These are phyloP conservation scores for Boeremia lycopersici DNA, from an alignment of 2,329 filamentous ascomycete species.

Conservation along the genomic window DNA sequence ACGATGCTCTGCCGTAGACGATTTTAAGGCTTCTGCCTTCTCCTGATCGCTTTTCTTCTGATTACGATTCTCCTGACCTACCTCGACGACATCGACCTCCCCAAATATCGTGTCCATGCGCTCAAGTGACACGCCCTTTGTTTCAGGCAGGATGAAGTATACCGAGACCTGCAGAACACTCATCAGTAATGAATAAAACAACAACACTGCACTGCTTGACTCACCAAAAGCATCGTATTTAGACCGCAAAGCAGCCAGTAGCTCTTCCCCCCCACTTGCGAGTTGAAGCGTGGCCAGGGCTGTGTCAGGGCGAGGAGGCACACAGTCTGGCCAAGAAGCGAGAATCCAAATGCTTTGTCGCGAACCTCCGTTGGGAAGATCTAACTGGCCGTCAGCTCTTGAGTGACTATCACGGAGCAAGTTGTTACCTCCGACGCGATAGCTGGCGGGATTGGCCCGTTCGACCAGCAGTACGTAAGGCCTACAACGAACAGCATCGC, in stretches of 20 bases:
- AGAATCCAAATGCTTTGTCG: conserved; percentile 11
- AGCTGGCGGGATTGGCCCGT: conserved; percentile 11
- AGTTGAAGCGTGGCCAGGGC: conserved; percentile 11
- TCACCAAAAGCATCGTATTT: conserved; percentile 8
- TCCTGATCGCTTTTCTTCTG: neutral
- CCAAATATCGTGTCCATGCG: conserved; percentile 36
- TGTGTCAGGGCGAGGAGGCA: conserved; percentile 9
- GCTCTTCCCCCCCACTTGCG: conserved; percentile 7
- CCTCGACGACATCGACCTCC: conserved; percentile 9
- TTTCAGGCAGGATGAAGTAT: conserved; percentile 33
- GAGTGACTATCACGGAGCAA: neutral
- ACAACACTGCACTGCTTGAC: neutral
- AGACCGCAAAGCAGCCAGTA: conserved; percentile 12
- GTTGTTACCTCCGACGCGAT: conserved; percentile 7
- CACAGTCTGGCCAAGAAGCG: conserved; percentile 9
- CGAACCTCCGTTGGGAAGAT: conserved; percentile 9
- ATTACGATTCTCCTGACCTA: neutral
- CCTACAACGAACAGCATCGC: conserved; percentile 14
- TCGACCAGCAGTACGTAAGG: conserved; percentile 12
- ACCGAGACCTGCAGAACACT: conserved; percentile 7
- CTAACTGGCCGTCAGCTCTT: neutral
- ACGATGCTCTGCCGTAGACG: neutral
- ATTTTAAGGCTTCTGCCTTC: neutral
- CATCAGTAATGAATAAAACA: neutral
- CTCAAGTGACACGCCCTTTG: conserved; percentile 32